Percentiles rank a stretch among this genome's conserved stretches.
Conservation (phyloP, 768 basidiomycete species). For the Suillus luteus region DNA sequence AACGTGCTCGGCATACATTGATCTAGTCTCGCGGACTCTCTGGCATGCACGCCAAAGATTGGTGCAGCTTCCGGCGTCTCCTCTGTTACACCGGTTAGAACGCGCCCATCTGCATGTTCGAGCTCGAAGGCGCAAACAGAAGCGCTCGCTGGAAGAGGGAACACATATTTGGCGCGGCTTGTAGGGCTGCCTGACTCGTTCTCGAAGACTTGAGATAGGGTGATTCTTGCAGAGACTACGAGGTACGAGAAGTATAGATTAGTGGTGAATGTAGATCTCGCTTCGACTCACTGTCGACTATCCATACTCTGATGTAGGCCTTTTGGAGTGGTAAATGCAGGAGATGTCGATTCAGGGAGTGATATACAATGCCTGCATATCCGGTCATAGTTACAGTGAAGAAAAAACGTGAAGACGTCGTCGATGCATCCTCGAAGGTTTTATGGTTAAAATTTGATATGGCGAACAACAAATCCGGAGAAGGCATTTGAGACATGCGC, state of each 20-base stretch:
- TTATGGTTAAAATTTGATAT: not conserved
- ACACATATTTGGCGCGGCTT: constrained; percentile 51
- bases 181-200: constrained; percentile 43
- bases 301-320: constrained; percentile 40
- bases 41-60: constrained; percentile 42
- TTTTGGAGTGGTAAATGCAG: constrained; percentile 43
- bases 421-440: not conserved
- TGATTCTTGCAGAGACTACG: constrained; percentile 46
- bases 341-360: constrained; percentile 24
- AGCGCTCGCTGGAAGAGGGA: constrained; percentile 56
- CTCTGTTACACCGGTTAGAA: constrained; percentile 46
- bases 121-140: constrained; percentile 58
- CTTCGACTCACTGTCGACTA: constrained; percentile 43
- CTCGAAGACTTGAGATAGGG: constrained; percentile 42
- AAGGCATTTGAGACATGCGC: not conserved
- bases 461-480: not conserved
- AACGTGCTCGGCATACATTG: constrained; percentile 40
- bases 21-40: constrained; percentile 44
- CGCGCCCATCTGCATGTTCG: constrained; percentile 43
- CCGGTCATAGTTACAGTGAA: not conserved
- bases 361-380: constrained; percentile 35
- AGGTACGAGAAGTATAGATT: constrained; percentile 5
- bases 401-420: not conserved
- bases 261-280: not conserved
- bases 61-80: constrained; percentile 46